Conservation (phyloP, 345 rosid genomes). For the Linum usitatissimum region DNA sequence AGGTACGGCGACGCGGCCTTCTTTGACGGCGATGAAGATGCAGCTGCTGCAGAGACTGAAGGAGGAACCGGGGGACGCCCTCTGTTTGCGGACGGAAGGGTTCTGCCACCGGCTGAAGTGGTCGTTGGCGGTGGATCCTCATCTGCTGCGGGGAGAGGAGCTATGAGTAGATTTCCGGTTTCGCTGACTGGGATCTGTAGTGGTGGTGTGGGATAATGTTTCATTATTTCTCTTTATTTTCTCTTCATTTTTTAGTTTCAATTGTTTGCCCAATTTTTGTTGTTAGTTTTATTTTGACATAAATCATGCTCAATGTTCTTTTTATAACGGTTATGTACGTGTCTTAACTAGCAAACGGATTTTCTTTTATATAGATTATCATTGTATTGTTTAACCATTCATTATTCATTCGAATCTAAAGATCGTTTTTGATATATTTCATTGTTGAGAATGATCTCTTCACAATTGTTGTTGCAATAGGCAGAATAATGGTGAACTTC, state of each 20-base stretch:
- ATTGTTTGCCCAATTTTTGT: neutral
- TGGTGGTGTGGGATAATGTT: conserved; percentile 31
- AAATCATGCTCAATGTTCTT: too few relatives aligned
- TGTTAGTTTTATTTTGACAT: too few relatives aligned
- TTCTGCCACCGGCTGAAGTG: conserved; percentile 53
- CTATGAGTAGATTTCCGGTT: conserved; percentile 59
- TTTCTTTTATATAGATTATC: too few relatives aligned
- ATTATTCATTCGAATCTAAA: too few relatives aligned
- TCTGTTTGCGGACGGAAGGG: conserved; percentile 74
- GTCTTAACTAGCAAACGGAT: too few relatives aligned
- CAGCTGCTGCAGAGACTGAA: conserved; percentile 45
- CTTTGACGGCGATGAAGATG: conserved; percentile 15
- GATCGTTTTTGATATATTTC: too few relatives aligned
- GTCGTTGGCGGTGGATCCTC: conserved; percentile 23
- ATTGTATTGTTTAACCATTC: too few relatives aligned
- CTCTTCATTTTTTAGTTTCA: neutral
- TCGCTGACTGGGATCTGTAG: conserved; percentile 68
- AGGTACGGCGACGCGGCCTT: conserved; percentile 61
- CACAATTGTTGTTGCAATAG: too few relatives aligned
- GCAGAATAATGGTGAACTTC: too few relatives aligned
- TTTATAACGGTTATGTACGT: too few relatives aligned
- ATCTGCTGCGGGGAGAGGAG: conserved; percentile 22
- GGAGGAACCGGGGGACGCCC: conserved; percentile 38
- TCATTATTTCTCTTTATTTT: neutral
- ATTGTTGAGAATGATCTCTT: too few relatives aligned